Base-by-base conservation (phyloP, 805 yeast species). In the Alloascoidea hylecoeti region DNA sequence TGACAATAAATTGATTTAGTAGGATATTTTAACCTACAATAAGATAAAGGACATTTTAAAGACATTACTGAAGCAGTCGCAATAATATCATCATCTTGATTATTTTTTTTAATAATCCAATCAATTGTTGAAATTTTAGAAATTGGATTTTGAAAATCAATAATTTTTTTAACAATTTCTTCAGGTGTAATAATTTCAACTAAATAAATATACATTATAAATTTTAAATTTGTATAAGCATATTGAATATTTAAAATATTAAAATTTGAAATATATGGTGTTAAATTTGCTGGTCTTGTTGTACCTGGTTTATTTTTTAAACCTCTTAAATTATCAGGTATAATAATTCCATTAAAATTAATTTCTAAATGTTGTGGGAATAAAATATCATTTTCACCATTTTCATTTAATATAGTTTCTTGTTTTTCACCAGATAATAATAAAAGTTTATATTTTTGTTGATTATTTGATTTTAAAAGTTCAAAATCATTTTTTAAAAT, bases 1-100 rank as follows among this genome's bases (percentile, higher is more conserved):
- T 68, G 60, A 57, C 98, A 92, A 35, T 57, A 61, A 1, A 66
- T 57, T 1, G 94, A 74, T 45, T 84, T 71, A 1, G 75, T 72
- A 0, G 98, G 97, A 38, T 68, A 55, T 39, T 63, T 60, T 68
- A 92, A 78, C 40, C 82, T 66, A 5, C 72, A 64, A 49, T 72
- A 78, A 2, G 92, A 72, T 4, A 88, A 63, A 0, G 96, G 96
- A 51, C 95, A 88, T 44, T 70, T 72, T 41, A 92, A 60, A 14
- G 85, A 67, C 38, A 84, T 60, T 1, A 72, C 65, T 14, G 83
- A 74, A 1, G 78, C 68, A 16, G 79, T 72, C 27, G 82, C 78
- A 4, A 73, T 67, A 3, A 84, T 54, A 39, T 80, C 89, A 39
- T 82, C 95, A 39, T 78, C 88, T 23, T 68, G 76, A 34, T 69